These are phyloP conservation scores for Candolleomyces aberdarensis DNA, from an alignment of 768 basidiomycete species.

Conservation along the genomic window DNA sequence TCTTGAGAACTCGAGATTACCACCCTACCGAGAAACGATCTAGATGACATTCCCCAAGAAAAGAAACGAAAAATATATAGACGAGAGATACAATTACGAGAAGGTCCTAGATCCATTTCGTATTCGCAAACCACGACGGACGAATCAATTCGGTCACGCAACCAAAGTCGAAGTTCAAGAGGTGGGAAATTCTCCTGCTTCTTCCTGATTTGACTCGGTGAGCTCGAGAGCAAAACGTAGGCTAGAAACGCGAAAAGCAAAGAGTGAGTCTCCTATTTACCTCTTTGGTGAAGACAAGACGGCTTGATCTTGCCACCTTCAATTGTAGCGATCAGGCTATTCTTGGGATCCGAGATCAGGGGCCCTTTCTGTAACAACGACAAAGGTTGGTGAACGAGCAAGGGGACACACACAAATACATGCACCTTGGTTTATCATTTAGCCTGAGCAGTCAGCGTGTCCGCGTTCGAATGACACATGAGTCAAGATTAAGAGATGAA, in stretches of 20 bases:
- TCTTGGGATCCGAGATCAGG: conserved; percentile 86
- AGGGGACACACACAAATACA: background rate
- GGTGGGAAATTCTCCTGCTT: no score
- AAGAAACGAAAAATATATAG: no score
- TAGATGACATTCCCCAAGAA: no score
- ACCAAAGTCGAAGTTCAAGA: no score
- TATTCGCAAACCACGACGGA: no score
- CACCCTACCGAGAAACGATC: no score
- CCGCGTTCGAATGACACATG: conserved; percentile 84
- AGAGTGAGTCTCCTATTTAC: conserved; percentile 50
- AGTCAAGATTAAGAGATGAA: conserved; percentile 57
- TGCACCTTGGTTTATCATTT: conserved; percentile 87
- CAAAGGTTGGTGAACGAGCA: no score
- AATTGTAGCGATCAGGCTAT: conserved; percentile 70
- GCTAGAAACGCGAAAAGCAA: conserved; percentile 27
- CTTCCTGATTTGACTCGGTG: conserved; percentile 45
- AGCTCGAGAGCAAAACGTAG: conserved; percentile 65
- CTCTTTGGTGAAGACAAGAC: conserved; percentile 94
- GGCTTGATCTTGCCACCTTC: conserved; percentile 79
- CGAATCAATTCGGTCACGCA: no score
- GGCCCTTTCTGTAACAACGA: conserved; percentile 64
- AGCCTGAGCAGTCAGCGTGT: conserved; percentile 66
- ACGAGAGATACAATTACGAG: no score
- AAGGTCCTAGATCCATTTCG: no score
- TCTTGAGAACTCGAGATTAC: no score